These are phyloP conservation scores for Neophaeococcomyces aloes DNA, from an alignment of 2,329 filamentous ascomycete species.

Conservation along the genomic window DNA sequence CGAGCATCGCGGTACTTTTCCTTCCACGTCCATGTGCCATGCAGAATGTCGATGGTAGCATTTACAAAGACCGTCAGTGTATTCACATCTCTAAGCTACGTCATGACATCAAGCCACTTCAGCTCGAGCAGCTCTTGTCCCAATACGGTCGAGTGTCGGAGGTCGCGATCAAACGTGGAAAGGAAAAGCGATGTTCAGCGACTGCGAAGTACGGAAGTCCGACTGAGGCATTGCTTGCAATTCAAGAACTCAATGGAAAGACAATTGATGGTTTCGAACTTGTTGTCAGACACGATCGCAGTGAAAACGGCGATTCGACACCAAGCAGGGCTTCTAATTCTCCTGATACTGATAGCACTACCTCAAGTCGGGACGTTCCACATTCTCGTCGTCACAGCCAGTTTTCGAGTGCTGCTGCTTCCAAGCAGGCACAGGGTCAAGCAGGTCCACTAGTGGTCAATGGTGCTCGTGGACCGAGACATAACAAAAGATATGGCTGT, in stretches of 20 bases:
- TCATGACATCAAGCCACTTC: slow-evolving; percentile 12
- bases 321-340: not conserved
- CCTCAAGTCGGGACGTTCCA: not conserved
- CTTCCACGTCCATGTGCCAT: not conserved
- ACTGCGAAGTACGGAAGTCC: slow-evolving; percentile 12
- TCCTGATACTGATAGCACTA: slow-evolving; percentile 7
- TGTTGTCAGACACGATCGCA: slow-evolving; percentile 2
- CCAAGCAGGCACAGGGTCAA: not conserved
- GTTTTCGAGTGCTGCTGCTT: not conserved
- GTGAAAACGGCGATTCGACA: slow-evolving; percentile 5
- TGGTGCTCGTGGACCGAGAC: slow-evolving; percentile 10
- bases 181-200: slow-evolving; percentile 15
- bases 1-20: not conserved
- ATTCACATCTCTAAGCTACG: slow-evolving; percentile 16
- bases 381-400: too few species aligned
- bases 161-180: slow-evolving; percentile 17
- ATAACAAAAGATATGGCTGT: slow-evolving; percentile 5
- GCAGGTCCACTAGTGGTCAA: slow-evolving; percentile 17
- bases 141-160: slow-evolving; percentile 13
- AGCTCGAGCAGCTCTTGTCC: slow-evolving; percentile 14
- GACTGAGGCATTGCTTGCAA: slow-evolving; percentile 12
- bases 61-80: slow-evolving; percentile 12
- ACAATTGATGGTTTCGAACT: not conserved
- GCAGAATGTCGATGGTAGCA: slow-evolving; percentile 1
- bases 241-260: slow-evolving; percentile 13